Evolutionary conservation across 2,329 filamentous ascomycete species (phyloP), one percentile per base, ranked within the genome.

Genomic region (Daldinia sp.): DNA sequence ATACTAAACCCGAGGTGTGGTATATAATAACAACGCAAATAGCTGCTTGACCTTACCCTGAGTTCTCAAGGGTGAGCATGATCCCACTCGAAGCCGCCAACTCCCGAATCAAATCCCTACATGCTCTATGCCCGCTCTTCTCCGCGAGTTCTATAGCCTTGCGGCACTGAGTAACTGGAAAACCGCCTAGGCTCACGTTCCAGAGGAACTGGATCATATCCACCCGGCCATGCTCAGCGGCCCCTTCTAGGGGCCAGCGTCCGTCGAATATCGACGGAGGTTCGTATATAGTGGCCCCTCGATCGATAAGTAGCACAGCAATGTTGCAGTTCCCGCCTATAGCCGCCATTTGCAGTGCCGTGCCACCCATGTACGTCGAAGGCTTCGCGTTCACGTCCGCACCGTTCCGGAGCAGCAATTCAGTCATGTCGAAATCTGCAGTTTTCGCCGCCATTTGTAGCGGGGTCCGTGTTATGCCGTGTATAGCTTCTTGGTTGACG

Each of bases 321-420:
- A 71, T 51, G 23, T 72, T 73, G 30, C 64, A 74, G n/a, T 71
- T 73, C 1, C 72, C 70, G 5, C 59, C n/a, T 30, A 58, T 65
- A 9, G 72, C 69, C 5, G 74, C 74, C 6, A 54, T 69, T 28
- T 74, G 72, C 2, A 76, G 46, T 6, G 74, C 68, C 9, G 72
- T 75, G 0, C 60, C 64, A 6, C 73, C 74, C 1, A 30, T 15
- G n/a, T 9, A 20, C 1, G n/a, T 7, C 13, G 67, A 41, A 6
- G 72, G 51, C 18, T 60, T n/a, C 3, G 13, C 61, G 28, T 75
- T 73, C 1, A 67, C 57, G 6, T 72, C 60, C 2, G 74, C 73
- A 0, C 69, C 67, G 12, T 59, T 55, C 1, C 53, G 44, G 13
- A 76, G 61, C 5, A 76, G 63, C 12, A 73, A 28, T 12, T 69